A percentile compares a stretch with the other conserved stretches of the same genome.
Evolutionary conservation across 2,329 filamentous ascomycete species (phyloP).

Genomic region (Talaromyces sp.): DNA sequence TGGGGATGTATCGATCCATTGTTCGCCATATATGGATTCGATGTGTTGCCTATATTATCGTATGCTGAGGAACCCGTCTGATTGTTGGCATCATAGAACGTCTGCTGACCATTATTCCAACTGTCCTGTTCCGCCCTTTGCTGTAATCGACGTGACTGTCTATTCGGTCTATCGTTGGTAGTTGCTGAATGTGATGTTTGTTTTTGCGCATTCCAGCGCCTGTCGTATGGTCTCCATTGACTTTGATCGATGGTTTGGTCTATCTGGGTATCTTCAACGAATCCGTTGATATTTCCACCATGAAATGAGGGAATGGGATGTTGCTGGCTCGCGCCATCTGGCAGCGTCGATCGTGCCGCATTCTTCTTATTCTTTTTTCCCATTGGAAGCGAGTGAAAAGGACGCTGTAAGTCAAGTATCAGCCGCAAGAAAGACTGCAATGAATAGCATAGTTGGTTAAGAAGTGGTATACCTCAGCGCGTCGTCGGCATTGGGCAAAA

Average conservation of each 20-base stretch:
- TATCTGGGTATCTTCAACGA: neutral
- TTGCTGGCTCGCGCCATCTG: neutral
- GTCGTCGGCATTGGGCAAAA: neutral
- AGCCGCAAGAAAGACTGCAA: neutral
- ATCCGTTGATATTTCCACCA: neutral
- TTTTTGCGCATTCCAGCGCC: neutral
- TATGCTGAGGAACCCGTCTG: neutral
- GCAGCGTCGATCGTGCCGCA: neutral
- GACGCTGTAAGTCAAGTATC: neutral
- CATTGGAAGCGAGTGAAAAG: constrained; percentile 1
- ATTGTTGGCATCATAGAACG: neutral
- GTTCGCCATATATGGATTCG: neutral
- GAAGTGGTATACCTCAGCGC: neutral
- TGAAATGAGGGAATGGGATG: neutral
- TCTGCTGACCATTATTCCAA: neutral
- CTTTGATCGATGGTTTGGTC: neutral
- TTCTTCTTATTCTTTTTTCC: constrained; percentile 10
- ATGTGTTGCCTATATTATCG: neutral
- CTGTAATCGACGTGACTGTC: neutral
- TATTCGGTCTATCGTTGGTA: neutral
- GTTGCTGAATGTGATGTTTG: neutral
- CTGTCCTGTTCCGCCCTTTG: neutral
- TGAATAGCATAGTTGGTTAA: no score
- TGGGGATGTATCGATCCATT: neutral
- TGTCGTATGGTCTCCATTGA: neutral